Evolutionary conservation across 1,139 yeast genomes (phyloP), one percentile per base, ranked within the genome.

Genomic region (Candida sp.): DNA sequence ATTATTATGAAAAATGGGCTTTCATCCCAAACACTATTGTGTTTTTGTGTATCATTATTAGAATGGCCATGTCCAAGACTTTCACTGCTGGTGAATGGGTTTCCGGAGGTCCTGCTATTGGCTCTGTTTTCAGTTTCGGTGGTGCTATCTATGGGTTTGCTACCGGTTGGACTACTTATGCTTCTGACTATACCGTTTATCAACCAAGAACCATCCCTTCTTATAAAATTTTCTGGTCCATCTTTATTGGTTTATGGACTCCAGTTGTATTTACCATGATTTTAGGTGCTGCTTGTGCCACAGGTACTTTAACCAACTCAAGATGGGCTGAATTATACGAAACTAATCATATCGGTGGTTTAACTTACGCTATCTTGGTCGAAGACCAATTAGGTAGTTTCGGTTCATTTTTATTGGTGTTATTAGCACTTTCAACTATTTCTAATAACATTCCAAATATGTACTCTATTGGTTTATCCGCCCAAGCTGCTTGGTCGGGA

Each of bases 81-180:
- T 87, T 89, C 62, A 65, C 71, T 45, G 67, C 70, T 41, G 77
- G 73, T 49, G 46, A 60, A 34, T 67, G 75, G 71, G 65, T 60
- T 30, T 73, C 77, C 42, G 89, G 90, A 51, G 53, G 61, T 30
- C 74, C 78, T 36, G 77, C 83, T 43, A 95, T 95, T 38, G 97
- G 91, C 53, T 60, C 66, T 55, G 93, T 89, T 29, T 73, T 91
- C 45, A 82, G 95, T 34, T 89, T 87, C 55, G 97, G 97, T 61
- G 84, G 90, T 60, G 71, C 96, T 40, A 67, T 87, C 50, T 91
- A 78, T 57, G 97, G 97, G 50, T 90, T 86, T 58, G 96, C 97
- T 41, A 81, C 96, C 45, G 97, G 97, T 50, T 90, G 97, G 97
- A 81, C 95, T 45, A 85, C 97, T 22, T 88, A 85, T 58, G 95